A percentile compares a stretch with the other conserved stretches of the same genome.
Conservation (phyloP, 352 stramenopile genomes). For the Phytophthora crassamura region DNA sequence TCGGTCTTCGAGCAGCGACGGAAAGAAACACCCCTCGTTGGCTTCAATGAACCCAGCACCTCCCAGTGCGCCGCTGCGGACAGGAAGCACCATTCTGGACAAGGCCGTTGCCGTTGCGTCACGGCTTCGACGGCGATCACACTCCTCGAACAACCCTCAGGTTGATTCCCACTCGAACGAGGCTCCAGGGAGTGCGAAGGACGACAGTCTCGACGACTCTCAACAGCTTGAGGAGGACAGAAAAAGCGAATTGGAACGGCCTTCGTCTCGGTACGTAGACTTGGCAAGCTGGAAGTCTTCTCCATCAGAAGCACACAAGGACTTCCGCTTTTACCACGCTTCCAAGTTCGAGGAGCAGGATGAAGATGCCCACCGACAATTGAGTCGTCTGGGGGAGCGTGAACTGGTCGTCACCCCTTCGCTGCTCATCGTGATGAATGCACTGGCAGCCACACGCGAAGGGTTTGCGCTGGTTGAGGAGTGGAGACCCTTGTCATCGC, state of each 20-base stretch:
- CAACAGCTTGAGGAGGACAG: constrained; percentile 18
- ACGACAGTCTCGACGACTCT: constrained; percentile 16
- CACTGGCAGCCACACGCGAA: constrained; percentile 48
- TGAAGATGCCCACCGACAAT: constrained; percentile 15
- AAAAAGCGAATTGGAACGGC: constrained; percentile 20
- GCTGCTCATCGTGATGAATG: constrained; percentile 54
- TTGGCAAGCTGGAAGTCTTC: constrained; percentile 57
- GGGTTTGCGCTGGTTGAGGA: constrained; percentile 69
- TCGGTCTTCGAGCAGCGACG: constrained; percentile 12
- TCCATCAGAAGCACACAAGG: constrained; percentile 37
- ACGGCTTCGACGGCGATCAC: constrained; percentile 44
- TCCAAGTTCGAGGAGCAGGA: constrained; percentile 45
- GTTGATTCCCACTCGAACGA: constrained; percentile 26
- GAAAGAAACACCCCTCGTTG: constrained; percentile 11
- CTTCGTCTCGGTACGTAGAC: constrained; percentile 41
- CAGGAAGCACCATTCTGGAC: constrained; percentile 75
- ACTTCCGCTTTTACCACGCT: constrained; percentile 57
- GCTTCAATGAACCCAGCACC: constrained; percentile 8
- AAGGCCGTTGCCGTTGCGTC: constrained; percentile 73
- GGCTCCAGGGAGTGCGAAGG: constrained; percentile 11
- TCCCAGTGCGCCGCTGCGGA: constrained; percentile 46
- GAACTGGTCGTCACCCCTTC: constrained; percentile 75
- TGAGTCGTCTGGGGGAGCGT: constrained; percentile 57
- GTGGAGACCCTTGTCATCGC: constrained; percentile 53
- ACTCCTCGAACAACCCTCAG: constrained; percentile 44